Evolutionary conservation across 768 basidiomycete species (phyloP), one percentile per base, ranked within the genome.

Genomic region (Pilatotrama ljubarskyi): DNA sequence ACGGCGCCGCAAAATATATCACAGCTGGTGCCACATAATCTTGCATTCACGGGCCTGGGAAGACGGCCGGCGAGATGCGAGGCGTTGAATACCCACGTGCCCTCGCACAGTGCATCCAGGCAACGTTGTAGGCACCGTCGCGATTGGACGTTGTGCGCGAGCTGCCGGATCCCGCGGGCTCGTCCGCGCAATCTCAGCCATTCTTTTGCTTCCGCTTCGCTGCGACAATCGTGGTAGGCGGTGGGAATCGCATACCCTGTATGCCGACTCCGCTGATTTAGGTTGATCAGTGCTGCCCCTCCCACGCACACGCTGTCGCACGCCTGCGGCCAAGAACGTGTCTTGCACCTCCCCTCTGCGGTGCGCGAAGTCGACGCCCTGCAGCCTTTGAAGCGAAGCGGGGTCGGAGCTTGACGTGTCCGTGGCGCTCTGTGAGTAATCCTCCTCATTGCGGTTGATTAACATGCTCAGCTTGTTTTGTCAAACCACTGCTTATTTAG

Each of bases 171-270:
- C 1, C 41, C 41, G 8, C 41, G 41, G 41, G 8, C 41, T 42
- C 41, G 41, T 42, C 41, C 22, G 51, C 38, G 24, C 22, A 36
- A 17, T 25, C 7, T 36, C 50, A 18, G 48, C 48, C 15, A 10
- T 20, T 24, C 9, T 18, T 2, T 25, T n/a, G 50, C 41, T 44
- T 54, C 42, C 13, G 24, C 53, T 55, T 55, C 53, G 18, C 43
- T 55, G 53, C 53, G 53, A 55, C 32, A 13, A 37, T 46, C 53
- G 53, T 46, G 53, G 53, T 46, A 32, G 15, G 32, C 26, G 18
- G 43, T 55, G 53, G 43, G 53, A 55, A 25, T 22, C 8, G 6
- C 6, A 14, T 8, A 29, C 26, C 47, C 25, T 29, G 29, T 29
- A 6, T 18, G 8, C 25, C 46, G 25, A 29, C 46, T 22, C 26